Conservation (phyloP, 2,329 filamentous ascomycete genomes). For the Chaetomium olivaceum region DNA sequence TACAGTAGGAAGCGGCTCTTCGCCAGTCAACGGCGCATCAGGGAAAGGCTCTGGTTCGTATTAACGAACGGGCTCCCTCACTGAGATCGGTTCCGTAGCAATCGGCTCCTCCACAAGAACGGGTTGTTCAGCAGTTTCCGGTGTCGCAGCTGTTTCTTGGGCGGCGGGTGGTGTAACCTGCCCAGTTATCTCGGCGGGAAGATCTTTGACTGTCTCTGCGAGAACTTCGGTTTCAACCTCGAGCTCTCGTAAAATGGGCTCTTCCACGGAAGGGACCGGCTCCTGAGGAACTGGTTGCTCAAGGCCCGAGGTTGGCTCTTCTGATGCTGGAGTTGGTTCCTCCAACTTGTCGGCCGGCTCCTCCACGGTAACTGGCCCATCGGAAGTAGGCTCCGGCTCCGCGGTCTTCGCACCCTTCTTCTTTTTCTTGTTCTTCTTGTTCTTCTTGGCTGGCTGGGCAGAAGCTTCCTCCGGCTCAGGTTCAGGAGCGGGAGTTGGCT, state of each 20-base stretch:
- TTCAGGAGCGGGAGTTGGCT: neutral
- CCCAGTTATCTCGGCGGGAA: neutral
- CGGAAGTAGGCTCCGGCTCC: no score
- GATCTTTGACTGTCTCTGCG: neutral
- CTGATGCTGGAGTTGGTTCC: neutral
- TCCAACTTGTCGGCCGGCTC: no score
- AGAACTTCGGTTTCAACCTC: neutral
- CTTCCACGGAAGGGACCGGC: neutral
- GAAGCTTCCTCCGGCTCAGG: slow-evolving; percentile 1
- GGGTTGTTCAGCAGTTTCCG: neutral
- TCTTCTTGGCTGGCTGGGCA: slow-evolving; percentile 3
- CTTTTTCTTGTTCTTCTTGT: slow-evolving; percentile 19
- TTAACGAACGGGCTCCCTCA: no score
- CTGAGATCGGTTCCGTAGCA: no score
- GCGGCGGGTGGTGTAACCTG: neutral
- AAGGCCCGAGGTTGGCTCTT: neutral
- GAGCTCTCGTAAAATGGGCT: neutral
- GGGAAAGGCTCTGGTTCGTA: neutral
- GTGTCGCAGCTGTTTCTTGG: neutral
- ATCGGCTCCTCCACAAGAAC: neutral
- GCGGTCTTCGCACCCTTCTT: slow-evolving; percentile 12
- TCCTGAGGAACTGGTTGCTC: neutral
- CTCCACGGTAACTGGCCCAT: neutral
- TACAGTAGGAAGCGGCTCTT: neutral
- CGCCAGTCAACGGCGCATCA: neutral